phyloP scores from a whole-genome alignment of 2,329 filamentous ascomycete genomes.

The Colletotrichum karsti region DNA sequence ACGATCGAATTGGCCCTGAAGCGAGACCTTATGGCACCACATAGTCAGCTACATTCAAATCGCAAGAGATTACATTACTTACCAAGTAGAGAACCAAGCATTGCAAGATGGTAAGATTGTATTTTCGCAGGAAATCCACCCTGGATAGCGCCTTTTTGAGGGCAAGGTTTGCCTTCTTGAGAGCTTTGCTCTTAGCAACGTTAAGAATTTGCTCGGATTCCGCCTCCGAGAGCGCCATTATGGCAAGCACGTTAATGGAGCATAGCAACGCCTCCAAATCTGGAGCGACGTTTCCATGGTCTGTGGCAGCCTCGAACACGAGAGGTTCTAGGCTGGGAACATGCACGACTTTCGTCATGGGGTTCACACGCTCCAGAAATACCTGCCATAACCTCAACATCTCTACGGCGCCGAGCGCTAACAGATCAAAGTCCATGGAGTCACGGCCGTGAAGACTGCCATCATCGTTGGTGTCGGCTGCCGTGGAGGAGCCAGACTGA shows the following conservation, averaged over 20 bases:
- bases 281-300: slow-evolving; percentile 25
- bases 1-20: slow-evolving; percentile 65
- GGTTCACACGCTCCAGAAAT: slow-evolving; percentile 78
- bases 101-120: slow-evolving; percentile 66
- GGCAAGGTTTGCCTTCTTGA: slow-evolving; percentile 59
- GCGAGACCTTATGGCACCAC: slow-evolving; percentile 57
- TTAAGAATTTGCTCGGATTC: slow-evolving; percentile 65
- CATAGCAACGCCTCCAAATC: slow-evolving; percentile 68
- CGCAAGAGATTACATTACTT: slow-evolving; percentile 61
- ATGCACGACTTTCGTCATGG: slow-evolving; percentile 76
- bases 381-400: slow-evolving; percentile 75
- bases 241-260: slow-evolving; percentile 65
- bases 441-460: background rate
- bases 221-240: slow-evolving; percentile 64
- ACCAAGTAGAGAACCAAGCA: slow-evolving; percentile 67
- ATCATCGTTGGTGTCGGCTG: background rate
- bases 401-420: slow-evolving; percentile 1
- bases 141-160: slow-evolving; percentile 57
- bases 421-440: slow-evolving; percentile 15
- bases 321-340: slow-evolving; percentile 61
- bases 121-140: slow-evolving; percentile 64
- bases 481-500: background rate
- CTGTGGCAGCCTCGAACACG: slow-evolving; percentile 39
- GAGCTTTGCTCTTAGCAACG: slow-evolving; percentile 53
- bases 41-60: slow-evolving; percentile 30